These are phyloP conservation scores for Xylaria polymorpha DNA, from an alignment of 2,329 filamentous ascomycete species.

Conservation along the genomic window DNA sequence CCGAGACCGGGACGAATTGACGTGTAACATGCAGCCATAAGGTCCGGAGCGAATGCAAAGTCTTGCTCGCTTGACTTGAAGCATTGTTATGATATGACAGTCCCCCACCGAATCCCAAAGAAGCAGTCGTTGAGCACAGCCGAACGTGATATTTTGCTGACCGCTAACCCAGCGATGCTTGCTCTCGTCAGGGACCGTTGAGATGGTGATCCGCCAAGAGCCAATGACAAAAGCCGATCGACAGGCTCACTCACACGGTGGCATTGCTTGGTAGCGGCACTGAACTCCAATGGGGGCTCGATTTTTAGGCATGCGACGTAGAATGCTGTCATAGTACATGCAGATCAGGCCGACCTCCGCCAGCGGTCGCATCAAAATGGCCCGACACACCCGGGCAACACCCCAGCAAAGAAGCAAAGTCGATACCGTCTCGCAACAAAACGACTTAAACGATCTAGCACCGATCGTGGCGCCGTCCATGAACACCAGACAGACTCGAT, in stretches of 20 bases:
- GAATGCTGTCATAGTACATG: conserved; percentile 27
- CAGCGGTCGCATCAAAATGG: conserved; percentile 17
- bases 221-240: conserved; percentile 28
- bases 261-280: conserved; percentile 8
- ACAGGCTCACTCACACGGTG: conserved; percentile 21
- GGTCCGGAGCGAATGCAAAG: background rate
- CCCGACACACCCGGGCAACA: background rate
- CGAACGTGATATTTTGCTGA: background rate
- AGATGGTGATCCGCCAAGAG: conserved; percentile 8
- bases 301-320: conserved; percentile 7
- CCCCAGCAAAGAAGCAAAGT: background rate
- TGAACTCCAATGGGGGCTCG: conserved; percentile 12
- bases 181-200: conserved; percentile 9
- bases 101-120: background rate
- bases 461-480: background rate
- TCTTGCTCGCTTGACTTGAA: background rate
- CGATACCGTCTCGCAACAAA: conserved; percentile 1
- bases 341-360: background rate
- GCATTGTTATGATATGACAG: conserved; percentile 2
- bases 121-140: background rate
- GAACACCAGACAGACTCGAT: background rate
- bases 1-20: conserved; percentile 1
- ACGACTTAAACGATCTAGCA: conserved; percentile 7
- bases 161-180: conserved; percentile 5
- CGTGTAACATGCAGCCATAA: background rate